Base-by-base conservation (phyloP, 768 basidiomycete genomes). In the Lactarius tabidus region DNA sequence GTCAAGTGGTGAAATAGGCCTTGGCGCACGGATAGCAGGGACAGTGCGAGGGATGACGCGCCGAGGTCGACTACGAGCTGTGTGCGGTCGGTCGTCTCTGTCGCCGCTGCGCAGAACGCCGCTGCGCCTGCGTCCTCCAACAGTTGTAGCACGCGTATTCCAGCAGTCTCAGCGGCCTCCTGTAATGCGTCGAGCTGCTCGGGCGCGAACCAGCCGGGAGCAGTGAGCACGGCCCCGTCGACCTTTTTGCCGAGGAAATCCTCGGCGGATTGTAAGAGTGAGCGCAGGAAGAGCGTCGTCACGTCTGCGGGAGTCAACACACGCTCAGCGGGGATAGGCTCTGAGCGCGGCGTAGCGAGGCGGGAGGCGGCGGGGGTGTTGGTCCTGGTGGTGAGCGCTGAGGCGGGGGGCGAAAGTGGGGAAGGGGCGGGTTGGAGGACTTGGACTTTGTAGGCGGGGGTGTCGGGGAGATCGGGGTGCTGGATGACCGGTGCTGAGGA, bases 111-210 rank as follows among this genome's bases (percentile, higher is more conserved):
- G 10, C 81, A 81, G 2, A 83, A 81, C 1, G 84, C 81, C 0
- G 86, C 89, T 2, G 95, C 94, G 33, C 86, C 93, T 0, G 89
- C 84, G 69, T 98, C 94, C 59, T 96, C 92, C 6, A 98, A 76
- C 10, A 98, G 82, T 74, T 97, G 93, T 10, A 95, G 76, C 20
- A 98, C 89, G 43, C 82, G 81, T 39, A 98, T 82, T 23, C 90
- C 96, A 3, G 93, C 95, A 39, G 86, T 87, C 8, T 82, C 78
- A 1, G 92, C 91, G 0, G 93, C 92, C 58, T 82, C 80, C 67
- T 82, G 80, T 23, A 98, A 80, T 0, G 92, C 93, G 6, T 79
- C 80, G 67, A 82, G 82, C 76, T 95, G 92, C 2, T 75, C 74
- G 9, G 84, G 79, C 31, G 84, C 81, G 75, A 95, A 97, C 77